Evolutionary conservation across 208 protist genomes (phyloP), one percentile per base, ranked within the genome.

Genomic region (Acanthamoeba castellanii): DNA sequence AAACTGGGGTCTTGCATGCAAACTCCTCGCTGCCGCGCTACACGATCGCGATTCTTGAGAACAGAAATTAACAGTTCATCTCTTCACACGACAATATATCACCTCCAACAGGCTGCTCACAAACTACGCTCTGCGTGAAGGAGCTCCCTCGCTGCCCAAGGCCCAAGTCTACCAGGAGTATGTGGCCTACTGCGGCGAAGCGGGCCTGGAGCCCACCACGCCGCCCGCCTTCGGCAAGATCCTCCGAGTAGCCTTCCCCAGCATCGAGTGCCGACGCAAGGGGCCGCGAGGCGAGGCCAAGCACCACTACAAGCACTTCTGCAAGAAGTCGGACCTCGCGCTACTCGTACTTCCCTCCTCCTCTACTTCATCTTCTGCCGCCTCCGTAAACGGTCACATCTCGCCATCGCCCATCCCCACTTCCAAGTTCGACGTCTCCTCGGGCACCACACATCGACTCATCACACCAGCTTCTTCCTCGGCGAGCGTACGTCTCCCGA

Each of bases 191-290:
- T 94, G 89, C 66, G 9, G 47, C 9, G 68, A 94, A 34, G 52
- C 37, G 8, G 89, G 89, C 32, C 59, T 94, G 47, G 50, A 76
- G 66, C 59, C 89, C 13, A 94, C 89, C 50, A 94, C 89, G n/a
- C 66, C 66, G 7, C 89, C 89, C 3, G 89, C 89, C 32, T 94
- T 94, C 81, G 89, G 89, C 42, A 94, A 94, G 89, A 59, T 94
- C 25, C 47, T 94, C 27, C 37, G 68, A 3, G 8, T 59, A n/a
- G 89, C 89, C 89, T 94, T 94, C 34, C 89, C 89, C 13, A 61
- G n/a, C 27, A 50, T 94, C 89, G 52, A 94, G 50, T 94, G 89
- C 64, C 25, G 70, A 25, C 32, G 89, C 25, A 74, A 81, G 52
- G 89, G 89, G 14, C 89, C 89, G 11, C 61, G 89, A 2, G 68